Conservation (phyloP, 1,284 basidiomycete species). For the Trametes pubescens region DNA sequence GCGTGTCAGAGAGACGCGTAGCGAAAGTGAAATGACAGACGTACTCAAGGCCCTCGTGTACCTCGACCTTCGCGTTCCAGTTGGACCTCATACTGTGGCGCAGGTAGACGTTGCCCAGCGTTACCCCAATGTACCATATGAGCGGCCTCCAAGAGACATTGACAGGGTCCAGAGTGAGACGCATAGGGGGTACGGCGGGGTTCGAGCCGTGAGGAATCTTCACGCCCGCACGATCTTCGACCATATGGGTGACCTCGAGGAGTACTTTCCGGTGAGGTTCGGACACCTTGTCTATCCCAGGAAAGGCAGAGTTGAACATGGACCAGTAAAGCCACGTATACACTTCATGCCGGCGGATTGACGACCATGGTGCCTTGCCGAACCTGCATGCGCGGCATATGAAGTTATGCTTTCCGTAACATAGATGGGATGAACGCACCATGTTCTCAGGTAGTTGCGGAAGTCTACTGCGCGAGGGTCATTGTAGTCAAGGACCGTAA, state of each 20-base stretch:
- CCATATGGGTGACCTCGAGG: conserved; percentile 63
- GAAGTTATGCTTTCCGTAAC: too few species aligned
- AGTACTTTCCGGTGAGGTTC: conserved; percentile 57
- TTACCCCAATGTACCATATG: conserved; percentile 72
- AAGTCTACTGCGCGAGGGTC: conserved; percentile 84
- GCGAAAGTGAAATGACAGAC: conserved; percentile 9
- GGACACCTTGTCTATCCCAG: conserved; percentile 56
- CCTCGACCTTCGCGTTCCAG: conserved; percentile 58
- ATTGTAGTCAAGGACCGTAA: conserved; percentile 61
- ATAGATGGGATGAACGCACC: conserved; percentile 45
- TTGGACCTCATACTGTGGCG: conserved; percentile 54
- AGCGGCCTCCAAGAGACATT: conserved; percentile 76
- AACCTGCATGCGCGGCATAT: conserved; percentile 61
- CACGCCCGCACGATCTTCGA: conserved; percentile 80
- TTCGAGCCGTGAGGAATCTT: conserved; percentile 71
- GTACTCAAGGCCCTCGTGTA: conserved; percentile 69
- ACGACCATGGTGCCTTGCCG: conserved; percentile 76
- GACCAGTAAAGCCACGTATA: conserved; percentile 87
- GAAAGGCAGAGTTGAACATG: conserved; percentile 74
- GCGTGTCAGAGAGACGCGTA: background rate
- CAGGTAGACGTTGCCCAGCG: conserved; percentile 59
- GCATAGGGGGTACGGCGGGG: conserved; percentile 62
- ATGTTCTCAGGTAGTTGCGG: conserved; percentile 71
- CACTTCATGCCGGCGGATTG: conserved; percentile 71
- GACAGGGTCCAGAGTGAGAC: conserved; percentile 84